These are phyloP conservation scores for Clarireedia hainanense DNA, from an alignment of 2,329 filamentous ascomycete species.

Conservation along the genomic window DNA sequence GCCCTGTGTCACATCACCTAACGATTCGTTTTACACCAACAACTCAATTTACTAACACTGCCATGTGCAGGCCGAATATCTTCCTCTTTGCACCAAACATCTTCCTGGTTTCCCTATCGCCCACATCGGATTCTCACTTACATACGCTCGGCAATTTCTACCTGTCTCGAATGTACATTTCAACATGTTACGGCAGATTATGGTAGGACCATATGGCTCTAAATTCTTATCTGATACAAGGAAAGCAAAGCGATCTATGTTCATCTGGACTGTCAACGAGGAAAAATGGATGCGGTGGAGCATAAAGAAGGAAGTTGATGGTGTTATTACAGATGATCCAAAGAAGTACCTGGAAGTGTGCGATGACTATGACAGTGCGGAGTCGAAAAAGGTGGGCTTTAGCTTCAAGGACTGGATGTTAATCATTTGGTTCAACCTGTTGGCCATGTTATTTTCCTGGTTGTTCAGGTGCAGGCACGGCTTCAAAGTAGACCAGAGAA, in stretches of 20 bases:
- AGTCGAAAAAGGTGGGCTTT: slow-evolving; percentile 11
- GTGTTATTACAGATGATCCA: slow-evolving; percentile 81
- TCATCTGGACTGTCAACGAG: slow-evolving; percentile 84
- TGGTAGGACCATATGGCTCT: slow-evolving; percentile 60
- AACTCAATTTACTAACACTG: slow-evolving; percentile 6
- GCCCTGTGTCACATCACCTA: neutral
- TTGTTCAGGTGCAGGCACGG: slow-evolving; percentile 21
- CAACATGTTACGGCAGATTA: slow-evolving; percentile 63
- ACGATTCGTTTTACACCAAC: neutral
- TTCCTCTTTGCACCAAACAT: slow-evolving; percentile 53
- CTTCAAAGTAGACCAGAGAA: slow-evolving; percentile 10
- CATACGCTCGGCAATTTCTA: slow-evolving; percentile 63
- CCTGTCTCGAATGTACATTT: slow-evolving; percentile 61
- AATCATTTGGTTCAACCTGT: slow-evolving; percentile 17
- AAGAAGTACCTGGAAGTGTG: slow-evolving; percentile 57
- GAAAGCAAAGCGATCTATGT: slow-evolving; percentile 50
- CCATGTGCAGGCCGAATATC: slow-evolving; percentile 49
- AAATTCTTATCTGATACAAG: slow-evolving; percentile 58
- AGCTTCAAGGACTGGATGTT: slow-evolving; percentile 11
- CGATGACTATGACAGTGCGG: slow-evolving; percentile 25
- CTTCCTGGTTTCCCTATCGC: slow-evolving; percentile 56
- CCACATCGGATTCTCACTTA: slow-evolving; percentile 56
- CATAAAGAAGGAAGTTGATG: slow-evolving; percentile 59
- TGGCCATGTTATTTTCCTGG: slow-evolving; percentile 14
- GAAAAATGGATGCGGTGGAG: slow-evolving; percentile 75